A percentile compares a stretch with the other conserved stretches of the same genome.
Conservation (phyloP, 305 asterid species). For the Solanum hybrid region DNA sequence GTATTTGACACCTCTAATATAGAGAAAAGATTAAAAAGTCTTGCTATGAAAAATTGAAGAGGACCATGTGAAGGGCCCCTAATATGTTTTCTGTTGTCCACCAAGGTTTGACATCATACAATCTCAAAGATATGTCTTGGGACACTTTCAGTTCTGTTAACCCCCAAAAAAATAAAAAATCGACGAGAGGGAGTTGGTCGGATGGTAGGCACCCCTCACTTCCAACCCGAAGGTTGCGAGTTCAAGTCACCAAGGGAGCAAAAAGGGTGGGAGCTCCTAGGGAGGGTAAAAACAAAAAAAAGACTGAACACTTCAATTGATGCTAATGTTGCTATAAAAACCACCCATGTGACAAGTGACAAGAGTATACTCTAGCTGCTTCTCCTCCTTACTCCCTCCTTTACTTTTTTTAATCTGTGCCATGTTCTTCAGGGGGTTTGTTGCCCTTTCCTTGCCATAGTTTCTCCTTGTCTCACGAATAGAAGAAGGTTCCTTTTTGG, state of each 20-base stretch:
- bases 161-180: background rate
- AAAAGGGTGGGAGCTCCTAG: too few species aligned
- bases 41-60: background rate
- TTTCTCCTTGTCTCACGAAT: background rate
- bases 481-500: background rate
- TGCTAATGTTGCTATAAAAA: background rate
- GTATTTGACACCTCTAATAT: background rate
- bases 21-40: background rate
- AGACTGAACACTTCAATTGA: background rate
- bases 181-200: too few species aligned
- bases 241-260: too few species aligned
- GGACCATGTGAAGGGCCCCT: background rate
- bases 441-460: background rate
- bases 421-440: background rate
- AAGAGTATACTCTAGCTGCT: background rate
- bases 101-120: background rate
- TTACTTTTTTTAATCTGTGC: background rate
- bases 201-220: too few species aligned
- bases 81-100: background rate
- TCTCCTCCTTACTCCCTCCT: background rate
- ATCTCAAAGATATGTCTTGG: background rate
- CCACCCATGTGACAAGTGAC: background rate
- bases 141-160: background rate
- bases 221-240: too few species aligned
- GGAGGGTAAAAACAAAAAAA: too few species aligned